These are phyloP conservation scores for Talaromyces trachyspermus DNA, from an alignment of 495 filamentous ascomycete species.

Conservation along the genomic window DNA sequence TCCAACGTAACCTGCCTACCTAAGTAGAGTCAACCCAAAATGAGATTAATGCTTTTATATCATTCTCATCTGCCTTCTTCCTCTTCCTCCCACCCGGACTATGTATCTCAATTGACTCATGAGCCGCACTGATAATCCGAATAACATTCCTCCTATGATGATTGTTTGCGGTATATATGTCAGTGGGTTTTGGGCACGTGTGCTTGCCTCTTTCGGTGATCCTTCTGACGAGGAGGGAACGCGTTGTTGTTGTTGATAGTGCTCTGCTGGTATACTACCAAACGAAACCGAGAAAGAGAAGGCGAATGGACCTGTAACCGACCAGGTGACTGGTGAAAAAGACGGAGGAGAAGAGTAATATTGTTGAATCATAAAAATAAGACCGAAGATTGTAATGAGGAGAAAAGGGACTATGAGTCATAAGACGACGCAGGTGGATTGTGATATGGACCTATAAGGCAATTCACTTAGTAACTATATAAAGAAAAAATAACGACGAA, in stretches of 20 bases:
- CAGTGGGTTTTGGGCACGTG: conserved; percentile 5
- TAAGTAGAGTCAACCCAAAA: no score
- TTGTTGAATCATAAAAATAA: conserved; percentile 12
- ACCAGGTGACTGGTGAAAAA: conserved; percentile 22
- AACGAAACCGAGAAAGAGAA: conserved; percentile 38
- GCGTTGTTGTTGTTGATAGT: no score
- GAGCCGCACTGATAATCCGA: conserved; percentile 28
- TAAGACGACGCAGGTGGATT: conserved; percentile 29
- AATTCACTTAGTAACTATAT: background rate
- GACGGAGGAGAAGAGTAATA: no score
- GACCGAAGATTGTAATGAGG: conserved; percentile 26
- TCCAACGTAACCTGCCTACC: no score
- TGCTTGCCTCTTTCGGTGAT: conserved; percentile 9
- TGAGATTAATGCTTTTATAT: no score
- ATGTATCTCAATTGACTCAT: conserved; percentile 27
- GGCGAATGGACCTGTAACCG: conserved; percentile 27
- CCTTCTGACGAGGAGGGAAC: conserved; percentile 8
- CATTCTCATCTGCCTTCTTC: no score
- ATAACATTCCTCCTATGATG: conserved; percentile 28
- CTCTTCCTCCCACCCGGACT: conserved; percentile 10
- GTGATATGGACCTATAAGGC: conserved; percentile 6
- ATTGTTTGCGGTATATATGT: conserved; percentile 30
- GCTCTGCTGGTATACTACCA: conserved; percentile 10
- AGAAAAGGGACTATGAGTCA: conserved; percentile 46
- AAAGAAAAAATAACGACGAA: background rate